A percentile compares a stretch with the other conserved stretches of the same genome.
These are phyloP conservation scores for Arthrobotrys megalospora DNA, from an alignment of 2,329 filamentous ascomycete species.

Conservation along the genomic window DNA sequence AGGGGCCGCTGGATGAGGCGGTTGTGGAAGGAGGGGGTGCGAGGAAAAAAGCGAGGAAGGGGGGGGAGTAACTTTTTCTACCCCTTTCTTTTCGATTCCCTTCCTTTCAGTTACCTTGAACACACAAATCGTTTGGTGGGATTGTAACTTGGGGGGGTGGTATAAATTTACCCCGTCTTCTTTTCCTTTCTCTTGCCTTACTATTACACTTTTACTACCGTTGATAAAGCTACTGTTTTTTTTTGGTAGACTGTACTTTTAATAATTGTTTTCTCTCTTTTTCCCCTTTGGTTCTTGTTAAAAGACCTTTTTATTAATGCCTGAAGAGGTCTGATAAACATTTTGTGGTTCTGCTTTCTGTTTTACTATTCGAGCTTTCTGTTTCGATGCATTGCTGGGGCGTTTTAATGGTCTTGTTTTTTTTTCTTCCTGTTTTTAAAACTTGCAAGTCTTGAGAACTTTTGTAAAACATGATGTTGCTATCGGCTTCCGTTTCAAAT, in stretches of 20 bases:
- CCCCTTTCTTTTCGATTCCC: not conserved
- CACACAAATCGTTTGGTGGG: not conserved
- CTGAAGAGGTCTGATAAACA: not conserved
- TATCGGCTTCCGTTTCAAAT: too few species aligned
- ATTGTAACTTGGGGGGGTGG: not conserved
- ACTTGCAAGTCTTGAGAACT: too few species aligned
- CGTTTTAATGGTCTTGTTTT: conserved; percentile 12
- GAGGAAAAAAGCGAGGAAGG: not conserved
- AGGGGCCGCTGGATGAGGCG: not conserved
- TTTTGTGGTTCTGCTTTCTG: not conserved
- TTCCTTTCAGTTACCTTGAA: not conserved
- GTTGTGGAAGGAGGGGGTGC: not conserved
- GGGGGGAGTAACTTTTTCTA: not conserved
- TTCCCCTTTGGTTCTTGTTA: not conserved
- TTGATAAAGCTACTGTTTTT: not conserved
- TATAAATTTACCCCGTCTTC: not conserved
- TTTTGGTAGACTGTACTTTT: conserved; percentile 16
- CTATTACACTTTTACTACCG: not conserved
- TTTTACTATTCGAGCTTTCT: not conserved
- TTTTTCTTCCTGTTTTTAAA: too few species aligned
- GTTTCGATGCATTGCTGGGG: not conserved
- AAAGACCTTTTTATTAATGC: not conserved
- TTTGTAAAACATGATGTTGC: too few species aligned
- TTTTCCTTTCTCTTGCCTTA: not conserved
- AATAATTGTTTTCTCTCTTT: not conserved